A percentile compares a stretch with the other conserved stretches of the same genome.
Conservation (phyloP, 148 eudicot genomes). For the Tetragonia tetragonoides region DNA sequence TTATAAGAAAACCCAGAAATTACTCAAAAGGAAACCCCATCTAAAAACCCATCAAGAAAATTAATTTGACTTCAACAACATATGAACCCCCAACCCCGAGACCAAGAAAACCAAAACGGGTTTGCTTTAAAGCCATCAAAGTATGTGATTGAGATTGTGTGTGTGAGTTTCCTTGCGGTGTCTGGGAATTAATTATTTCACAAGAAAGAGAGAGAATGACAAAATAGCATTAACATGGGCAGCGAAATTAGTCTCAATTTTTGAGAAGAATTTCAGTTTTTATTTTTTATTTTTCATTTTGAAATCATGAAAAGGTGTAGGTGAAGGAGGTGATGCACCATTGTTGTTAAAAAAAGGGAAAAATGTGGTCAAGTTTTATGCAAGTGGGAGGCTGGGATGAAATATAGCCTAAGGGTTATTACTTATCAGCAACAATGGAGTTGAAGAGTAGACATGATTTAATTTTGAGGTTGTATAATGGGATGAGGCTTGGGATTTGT, state of each 20-base stretch:
- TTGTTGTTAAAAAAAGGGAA: conserved; percentile 84
- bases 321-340: conserved; percentile 80
- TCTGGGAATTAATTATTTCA: conserved; percentile 67
- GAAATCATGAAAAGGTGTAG: conserved; percentile 76
- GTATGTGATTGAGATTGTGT: too few species aligned
- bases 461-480: conserved; percentile 76
- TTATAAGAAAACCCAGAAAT: conserved; percentile 11
- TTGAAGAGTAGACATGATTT: conserved; percentile 84
- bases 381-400: conserved; percentile 85
- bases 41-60: conserved; percentile 10
- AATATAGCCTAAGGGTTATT: conserved; percentile 78
- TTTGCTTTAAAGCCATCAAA: background rate
- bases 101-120: background rate
- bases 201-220: conserved; percentile 86
- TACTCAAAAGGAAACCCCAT: conserved; percentile 21
- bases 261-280: conserved; percentile 84
- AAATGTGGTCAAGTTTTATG: conserved; percentile 78
- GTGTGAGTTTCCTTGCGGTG: conserved; percentile 49
- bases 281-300: too few species aligned
- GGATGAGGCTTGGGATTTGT: conserved; percentile 76
- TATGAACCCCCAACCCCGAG: background rate
- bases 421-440: conserved; percentile 94
- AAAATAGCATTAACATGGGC: conserved; percentile 83
- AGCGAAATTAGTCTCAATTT: conserved; percentile 60
- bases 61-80: background rate